Evolutionary conservation across 192 early-diverging fungal species (phyloP).

Genomic region (Podila clonocystis): DNA sequence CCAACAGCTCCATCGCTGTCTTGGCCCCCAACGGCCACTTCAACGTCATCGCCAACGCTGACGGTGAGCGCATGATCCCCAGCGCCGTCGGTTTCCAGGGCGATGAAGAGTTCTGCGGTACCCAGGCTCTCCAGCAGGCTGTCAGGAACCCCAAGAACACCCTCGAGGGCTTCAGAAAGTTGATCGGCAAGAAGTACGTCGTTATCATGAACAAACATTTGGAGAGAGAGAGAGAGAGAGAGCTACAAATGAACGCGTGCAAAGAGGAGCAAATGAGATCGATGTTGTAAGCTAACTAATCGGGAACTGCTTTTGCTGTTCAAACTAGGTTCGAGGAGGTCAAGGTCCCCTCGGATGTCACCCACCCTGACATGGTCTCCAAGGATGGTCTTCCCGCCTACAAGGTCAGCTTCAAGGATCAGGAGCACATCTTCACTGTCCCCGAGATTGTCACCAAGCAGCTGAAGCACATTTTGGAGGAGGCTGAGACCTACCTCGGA

Average conservation of each 20-base stretch:
- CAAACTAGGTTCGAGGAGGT: conserved; percentile 50
- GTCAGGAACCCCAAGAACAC: conserved; percentile 89
- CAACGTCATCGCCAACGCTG: conserved; percentile 93
- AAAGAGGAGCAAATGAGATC: neutral
- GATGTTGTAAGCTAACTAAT: neutral
- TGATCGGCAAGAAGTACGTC: conserved; percentile 83
- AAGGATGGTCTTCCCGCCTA: conserved; percentile 69
- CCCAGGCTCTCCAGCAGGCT: conserved; percentile 37
- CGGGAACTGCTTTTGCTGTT: neutral
- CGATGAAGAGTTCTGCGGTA: conserved; percentile 84
- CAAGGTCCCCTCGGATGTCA: conserved; percentile 40
- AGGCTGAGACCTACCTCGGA: conserved; percentile 91
- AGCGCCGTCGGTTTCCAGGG: conserved; percentile 92
- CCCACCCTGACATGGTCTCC: conserved; percentile 64
- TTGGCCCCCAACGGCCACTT: conserved; percentile 51
- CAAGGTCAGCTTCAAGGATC: conserved; percentile 69
- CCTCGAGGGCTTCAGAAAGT: conserved; percentile 86
- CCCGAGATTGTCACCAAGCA: conserved; percentile 83
- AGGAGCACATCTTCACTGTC: conserved; percentile 71
- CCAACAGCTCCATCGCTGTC: conserved; percentile 82
- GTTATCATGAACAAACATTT: too few species aligned
- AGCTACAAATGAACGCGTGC: neutral
- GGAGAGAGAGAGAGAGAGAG: too few species aligned
- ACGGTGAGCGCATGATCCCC: conserved; percentile 96
- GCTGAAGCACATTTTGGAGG: conserved; percentile 81